phyloP scores from a whole-genome alignment of 2,329 filamentous ascomycete species.

The Arthrobotrys entomopaga region DNA sequence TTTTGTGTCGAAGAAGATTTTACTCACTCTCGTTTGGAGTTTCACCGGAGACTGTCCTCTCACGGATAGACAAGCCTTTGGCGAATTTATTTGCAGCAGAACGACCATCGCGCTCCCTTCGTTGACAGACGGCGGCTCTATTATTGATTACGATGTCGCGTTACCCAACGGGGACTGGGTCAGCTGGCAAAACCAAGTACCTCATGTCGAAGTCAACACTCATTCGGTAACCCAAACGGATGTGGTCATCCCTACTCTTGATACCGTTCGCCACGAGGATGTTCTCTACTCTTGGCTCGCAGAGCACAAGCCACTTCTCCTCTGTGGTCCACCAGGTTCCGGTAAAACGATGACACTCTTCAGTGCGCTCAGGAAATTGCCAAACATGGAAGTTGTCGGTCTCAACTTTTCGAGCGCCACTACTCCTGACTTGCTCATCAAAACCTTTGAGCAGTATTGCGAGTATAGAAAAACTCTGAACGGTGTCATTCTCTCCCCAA shows the following conservation, averaged over 20 bases:
- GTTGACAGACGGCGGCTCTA: conserved; percentile 77
- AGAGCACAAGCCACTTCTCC: conserved; percentile 94
- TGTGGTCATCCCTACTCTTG: conserved; percentile 95
- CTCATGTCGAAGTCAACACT: conserved; percentile 94
- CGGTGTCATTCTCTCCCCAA: conserved; percentile 92
- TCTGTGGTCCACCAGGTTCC: conserved; percentile 96
- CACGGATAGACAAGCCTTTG: conserved; percentile 85
- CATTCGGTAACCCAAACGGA: conserved; percentile 98
- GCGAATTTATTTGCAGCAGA: conserved; percentile 81
- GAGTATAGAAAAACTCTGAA: conserved; percentile 99
- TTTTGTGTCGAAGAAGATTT: conserved; percentile 91
- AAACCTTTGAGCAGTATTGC: conserved; percentile 99
- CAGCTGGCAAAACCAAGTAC: conserved; percentile 93
- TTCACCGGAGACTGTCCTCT: conserved; percentile 94
- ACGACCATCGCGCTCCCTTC: conserved; percentile 87
- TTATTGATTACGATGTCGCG: conserved; percentile 94
- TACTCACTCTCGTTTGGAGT: conserved; percentile 93
- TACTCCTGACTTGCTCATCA: conserved; percentile 95
- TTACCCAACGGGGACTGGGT: conserved; percentile 89
- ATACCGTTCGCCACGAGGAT: conserved; percentile 97
- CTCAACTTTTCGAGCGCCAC: conserved; percentile 99
- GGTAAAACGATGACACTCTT: conserved; percentile 99
- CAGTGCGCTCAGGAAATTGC: conserved; percentile 93
- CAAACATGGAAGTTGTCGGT: conserved; percentile 98
- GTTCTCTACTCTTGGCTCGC: conserved; percentile 99